phyloP scores from a whole-genome alignment of 2,329 filamentous ascomycete species.

The Fusarium transvaalense region DNA sequence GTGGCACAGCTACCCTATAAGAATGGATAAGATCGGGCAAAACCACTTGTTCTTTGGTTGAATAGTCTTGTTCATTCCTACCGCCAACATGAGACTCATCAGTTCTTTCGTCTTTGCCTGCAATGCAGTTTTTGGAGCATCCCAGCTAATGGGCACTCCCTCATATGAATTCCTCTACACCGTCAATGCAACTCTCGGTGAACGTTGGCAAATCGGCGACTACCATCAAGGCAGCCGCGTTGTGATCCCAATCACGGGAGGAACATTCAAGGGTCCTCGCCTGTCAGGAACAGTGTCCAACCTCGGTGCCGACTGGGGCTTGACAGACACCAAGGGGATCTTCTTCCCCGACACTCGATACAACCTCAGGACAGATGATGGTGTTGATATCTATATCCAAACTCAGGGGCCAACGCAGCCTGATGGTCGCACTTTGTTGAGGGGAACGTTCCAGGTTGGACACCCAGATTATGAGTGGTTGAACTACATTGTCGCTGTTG shows the following conservation, averaged over 20 bases:
- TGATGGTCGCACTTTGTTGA: conserved; percentile 46
- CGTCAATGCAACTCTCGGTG: conserved; percentile 38
- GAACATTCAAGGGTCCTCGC: conserved; percentile 53
- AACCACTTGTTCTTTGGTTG: rapidly evolving
- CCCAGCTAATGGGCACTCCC: conserved; percentile 36
- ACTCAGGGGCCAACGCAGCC: conserved; percentile 54
- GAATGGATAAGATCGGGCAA: neutral
- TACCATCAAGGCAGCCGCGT: conserved; percentile 42
- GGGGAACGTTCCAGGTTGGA: conserved; percentile 53
- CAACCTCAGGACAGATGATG: conserved; percentile 55
- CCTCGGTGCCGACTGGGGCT: conserved; percentile 55
- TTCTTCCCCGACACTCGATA: conserved; percentile 58
- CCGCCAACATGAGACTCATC: conserved; percentile 27
- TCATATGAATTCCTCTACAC: conserved; percentile 43
- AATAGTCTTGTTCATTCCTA: neutral
- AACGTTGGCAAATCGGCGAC: conserved; percentile 43
- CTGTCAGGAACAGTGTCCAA: conserved; percentile 50
- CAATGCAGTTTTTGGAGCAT: conserved; percentile 12
- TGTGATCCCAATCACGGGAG: conserved; percentile 53
- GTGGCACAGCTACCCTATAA: neutral
- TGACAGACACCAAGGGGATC: conserved; percentile 52
- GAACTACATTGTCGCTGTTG: conserved; percentile 51
- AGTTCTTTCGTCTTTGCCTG: conserved; percentile 1
- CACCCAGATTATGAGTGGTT: conserved; percentile 55
- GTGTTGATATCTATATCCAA: conserved; percentile 54